These are phyloP conservation scores for Euclidium syriacum DNA, from an alignment of 345 rosid species.

Conservation along the genomic window DNA sequence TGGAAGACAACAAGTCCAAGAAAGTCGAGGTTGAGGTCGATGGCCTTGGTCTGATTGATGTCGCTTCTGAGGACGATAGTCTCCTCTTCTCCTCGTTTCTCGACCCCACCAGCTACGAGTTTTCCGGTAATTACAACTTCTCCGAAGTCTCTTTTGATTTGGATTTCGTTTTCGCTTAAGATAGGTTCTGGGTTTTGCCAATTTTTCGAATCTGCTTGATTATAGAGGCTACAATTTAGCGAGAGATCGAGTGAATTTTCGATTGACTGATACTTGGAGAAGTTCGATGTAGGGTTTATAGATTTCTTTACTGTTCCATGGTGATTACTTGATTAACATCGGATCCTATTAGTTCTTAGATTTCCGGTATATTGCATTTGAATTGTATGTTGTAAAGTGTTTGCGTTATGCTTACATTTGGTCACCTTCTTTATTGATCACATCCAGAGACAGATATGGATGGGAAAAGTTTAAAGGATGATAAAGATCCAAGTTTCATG, in stretches of 20 bases:
- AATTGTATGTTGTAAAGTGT: not conserved
- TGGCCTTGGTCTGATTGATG: conserved; percentile 70
- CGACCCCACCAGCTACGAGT: conserved; percentile 24
- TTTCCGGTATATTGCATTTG: not conserved
- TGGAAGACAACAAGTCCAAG: conserved; percentile 47
- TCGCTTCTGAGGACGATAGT: conserved; percentile 81
- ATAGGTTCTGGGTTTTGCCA: not conserved
- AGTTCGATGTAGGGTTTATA: not conserved
- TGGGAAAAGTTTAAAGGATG: conserved; percentile 27
- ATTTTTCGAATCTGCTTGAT: not conserved
- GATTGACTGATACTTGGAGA: not conserved
- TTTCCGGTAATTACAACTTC: conserved; percentile 2
- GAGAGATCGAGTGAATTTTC: not conserved
- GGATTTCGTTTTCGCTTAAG: not conserved
- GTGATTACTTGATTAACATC: not conserved
- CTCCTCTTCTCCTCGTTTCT: conserved; percentile 54
- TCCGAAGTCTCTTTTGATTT: not conserved
- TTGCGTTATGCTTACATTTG: conserved; percentile 5
- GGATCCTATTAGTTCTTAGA: not conserved
- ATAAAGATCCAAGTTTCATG: conserved; percentile 28
- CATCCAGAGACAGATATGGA: conserved; percentile 40
- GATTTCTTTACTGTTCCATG: not conserved
- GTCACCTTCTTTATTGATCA: not conserved
- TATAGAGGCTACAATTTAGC: not conserved
- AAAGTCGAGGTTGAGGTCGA: conserved; percentile 32